Conservation (phyloP, 1,139 yeast genomes). For the Suhomyces coccinellae region DNA sequence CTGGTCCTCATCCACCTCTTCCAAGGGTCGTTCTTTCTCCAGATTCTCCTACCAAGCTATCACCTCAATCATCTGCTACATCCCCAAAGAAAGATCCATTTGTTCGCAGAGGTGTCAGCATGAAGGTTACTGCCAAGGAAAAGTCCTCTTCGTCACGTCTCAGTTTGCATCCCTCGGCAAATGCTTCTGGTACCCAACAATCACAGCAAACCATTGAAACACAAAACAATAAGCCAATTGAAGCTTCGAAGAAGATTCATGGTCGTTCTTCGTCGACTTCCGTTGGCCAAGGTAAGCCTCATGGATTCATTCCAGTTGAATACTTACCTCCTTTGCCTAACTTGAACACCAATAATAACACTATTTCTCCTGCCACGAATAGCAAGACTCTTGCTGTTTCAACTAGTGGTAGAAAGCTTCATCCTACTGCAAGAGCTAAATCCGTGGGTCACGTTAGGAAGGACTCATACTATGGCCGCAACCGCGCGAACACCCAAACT, state of each 20-base stretch:
- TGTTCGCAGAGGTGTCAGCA: constrained; percentile 62
- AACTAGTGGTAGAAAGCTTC: constrained; percentile 32
- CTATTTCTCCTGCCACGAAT: constrained; percentile 3
- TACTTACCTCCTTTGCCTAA: constrained; percentile 52
- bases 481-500: constrained; percentile 26
- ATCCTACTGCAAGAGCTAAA: constrained; percentile 88
- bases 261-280: constrained; percentile 35
- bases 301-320: constrained; percentile 49
- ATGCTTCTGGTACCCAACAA: constrained; percentile 14
- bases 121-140: constrained; percentile 63
- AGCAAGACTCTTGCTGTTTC: constrained; percentile 8
- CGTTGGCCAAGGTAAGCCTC: constrained; percentile 28
- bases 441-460: constrained; percentile 73
- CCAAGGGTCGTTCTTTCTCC: constrained; percentile 22
- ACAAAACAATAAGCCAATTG: constrained; percentile 3
- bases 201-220: constrained; percentile 5
- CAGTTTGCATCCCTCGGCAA: constrained; percentile 23
- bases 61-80: constrained; percentile 18
- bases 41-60: constrained; percentile 19
- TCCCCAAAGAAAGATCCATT: constrained; percentile 40
- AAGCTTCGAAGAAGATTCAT: constrained; percentile 8
- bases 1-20: constrained; percentile 15
- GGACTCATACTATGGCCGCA: constrained; percentile 44
- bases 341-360: constrained; percentile 23
- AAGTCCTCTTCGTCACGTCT: constrained; percentile 35